Percentiles rank a stretch among this genome's conserved stretches.
phyloP scores from a whole-genome alignment of 148 eudicot species.

The Drosera capensis region DNA sequence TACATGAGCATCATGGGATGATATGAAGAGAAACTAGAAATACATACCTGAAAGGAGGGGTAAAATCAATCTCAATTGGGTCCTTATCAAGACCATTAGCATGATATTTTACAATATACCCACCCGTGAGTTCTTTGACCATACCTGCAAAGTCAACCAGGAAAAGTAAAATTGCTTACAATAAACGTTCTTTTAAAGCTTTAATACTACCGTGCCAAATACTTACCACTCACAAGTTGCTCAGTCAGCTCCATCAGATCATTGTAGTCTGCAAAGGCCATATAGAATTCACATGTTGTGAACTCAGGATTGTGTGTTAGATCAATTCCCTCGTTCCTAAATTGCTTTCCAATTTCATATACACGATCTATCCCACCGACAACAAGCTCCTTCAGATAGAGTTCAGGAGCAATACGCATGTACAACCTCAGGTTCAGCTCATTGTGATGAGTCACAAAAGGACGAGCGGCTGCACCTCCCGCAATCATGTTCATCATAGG shows the following conservation, averaged over 20 bases:
- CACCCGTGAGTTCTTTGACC: constrained; percentile 92
- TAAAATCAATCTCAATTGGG: constrained; percentile 86
- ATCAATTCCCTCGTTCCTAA: constrained; percentile 94
- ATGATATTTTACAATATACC: constrained; percentile 68
- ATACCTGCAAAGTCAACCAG: constrained; percentile 32
- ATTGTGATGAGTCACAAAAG: constrained; percentile 92
- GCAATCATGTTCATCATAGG: constrained; percentile 98
- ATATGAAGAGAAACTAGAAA: background rate
- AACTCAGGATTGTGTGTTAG: constrained; percentile 97
- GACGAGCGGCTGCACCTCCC: constrained; percentile 98
- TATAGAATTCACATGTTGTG: constrained; percentile 93
- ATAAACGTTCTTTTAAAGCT: too few relatives aligned
- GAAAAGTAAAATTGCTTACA: background rate
- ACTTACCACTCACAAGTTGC: constrained; percentile 73
- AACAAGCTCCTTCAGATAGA: constrained; percentile 83
- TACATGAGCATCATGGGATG: background rate
- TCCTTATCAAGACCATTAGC: constrained; percentile 72
- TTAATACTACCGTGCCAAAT: too few relatives aligned
- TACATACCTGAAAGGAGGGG: constrained; percentile 99
- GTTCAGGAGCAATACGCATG: constrained; percentile 96
- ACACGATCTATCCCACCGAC: constrained; percentile 94
- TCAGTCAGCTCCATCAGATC: constrained; percentile 89
- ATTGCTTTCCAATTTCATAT: constrained; percentile 93
- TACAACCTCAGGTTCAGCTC: constrained; percentile 77
- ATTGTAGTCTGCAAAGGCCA: constrained; percentile 96